Evolutionary conservation across 495 filamentous ascomycete genomes (phyloP).

Genomic region (Bacidia rubella): DNA sequence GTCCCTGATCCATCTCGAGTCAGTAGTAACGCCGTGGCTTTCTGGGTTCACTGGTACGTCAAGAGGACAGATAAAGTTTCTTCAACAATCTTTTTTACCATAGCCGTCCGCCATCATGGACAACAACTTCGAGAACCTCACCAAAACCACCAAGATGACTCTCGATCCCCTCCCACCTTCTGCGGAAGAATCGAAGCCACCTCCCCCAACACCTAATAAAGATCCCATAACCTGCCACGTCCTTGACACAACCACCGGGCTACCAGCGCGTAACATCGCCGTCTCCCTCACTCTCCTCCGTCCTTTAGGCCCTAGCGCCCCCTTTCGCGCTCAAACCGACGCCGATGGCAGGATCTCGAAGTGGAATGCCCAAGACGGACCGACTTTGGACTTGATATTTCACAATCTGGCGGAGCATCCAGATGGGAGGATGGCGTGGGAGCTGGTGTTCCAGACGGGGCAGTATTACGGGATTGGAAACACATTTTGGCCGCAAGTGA

Average conservation of each 20-base stretch:
- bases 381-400: conserved; percentile 27
- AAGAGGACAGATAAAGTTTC: too few relatives aligned
- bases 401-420: conserved; percentile 22
- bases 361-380: conserved; percentile 42
- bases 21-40: too few relatives aligned
- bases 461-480: conserved; percentile 60
- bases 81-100: too few relatives aligned
- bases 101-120: too few relatives aligned
- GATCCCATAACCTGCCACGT: conserved; percentile 71
- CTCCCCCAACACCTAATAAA: conserved; percentile 29
- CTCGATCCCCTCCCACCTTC: conserved; percentile 51
- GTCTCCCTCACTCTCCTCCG: conserved; percentile 39
- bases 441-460: conserved; percentile 63
- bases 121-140: conserved; percentile 33
- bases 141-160: conserved; percentile 43
- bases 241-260: conserved; percentile 53
- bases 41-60: too few relatives aligned
- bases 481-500: conserved; percentile 88
- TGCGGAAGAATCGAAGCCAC: conserved; percentile 40
- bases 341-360: conserved; percentile 70
- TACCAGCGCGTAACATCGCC: conserved; percentile 43
- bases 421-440: conserved; percentile 46
- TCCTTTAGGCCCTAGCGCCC: conserved; percentile 21
- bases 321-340: conserved; percentile 60
- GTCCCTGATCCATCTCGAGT: too few relatives aligned